Percentiles rank a stretch among this genome's conserved stretches.
phyloP scores from a whole-genome alignment of 2,329 filamentous ascomycete genomes.

The Rhynchosporium graminicola region DNA sequence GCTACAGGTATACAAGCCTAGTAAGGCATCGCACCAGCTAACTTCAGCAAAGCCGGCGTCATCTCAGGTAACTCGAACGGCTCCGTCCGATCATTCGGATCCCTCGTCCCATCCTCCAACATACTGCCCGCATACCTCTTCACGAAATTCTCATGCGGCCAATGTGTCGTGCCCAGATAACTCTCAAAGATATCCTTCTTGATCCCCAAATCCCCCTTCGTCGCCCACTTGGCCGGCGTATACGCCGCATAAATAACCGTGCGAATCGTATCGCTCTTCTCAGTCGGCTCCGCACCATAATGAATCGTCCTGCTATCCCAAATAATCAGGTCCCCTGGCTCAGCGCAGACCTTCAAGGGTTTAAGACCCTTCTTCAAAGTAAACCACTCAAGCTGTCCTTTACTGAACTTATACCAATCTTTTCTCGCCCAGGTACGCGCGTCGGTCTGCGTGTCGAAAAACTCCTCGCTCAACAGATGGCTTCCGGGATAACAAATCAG shows the following conservation, averaged over 20 bases:
- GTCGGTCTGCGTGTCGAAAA: slow-evolving; percentile 39
- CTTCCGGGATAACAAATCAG: slow-evolving; percentile 42
- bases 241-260: slow-evolving; percentile 45
- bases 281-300: slow-evolving; percentile 41
- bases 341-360: slow-evolving; percentile 42
- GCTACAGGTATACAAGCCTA: slow-evolving; percentile 8
- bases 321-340: slow-evolving; percentile 43
- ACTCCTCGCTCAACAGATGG: slow-evolving; percentile 40
- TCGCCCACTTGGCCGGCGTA: slow-evolving; percentile 41
- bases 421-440: slow-evolving; percentile 26
- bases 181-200: slow-evolving; percentile 37
- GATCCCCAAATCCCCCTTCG: slow-evolving; percentile 31
- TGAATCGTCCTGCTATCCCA: slow-evolving; percentile 45
- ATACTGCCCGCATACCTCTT: slow-evolving; percentile 19
- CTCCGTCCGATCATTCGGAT: slow-evolving; percentile 31
- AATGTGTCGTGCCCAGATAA: slow-evolving; percentile 38
- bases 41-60: slow-evolving; percentile 36
- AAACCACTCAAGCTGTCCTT: slow-evolving; percentile 41
- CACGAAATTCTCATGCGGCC: slow-evolving; percentile 40
- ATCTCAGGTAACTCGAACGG: slow-evolving; percentile 35
- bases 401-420: slow-evolving; percentile 39
- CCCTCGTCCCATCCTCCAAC: slow-evolving; percentile 32
- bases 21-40: slow-evolving; percentile 37
- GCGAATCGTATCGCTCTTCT: slow-evolving; percentile 35
- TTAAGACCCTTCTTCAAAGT: slow-evolving; percentile 36